Evolutionary conservation across 1,139 yeast genomes (phyloP).

Genomic region (Kluyveromyces marxianus): DNA sequence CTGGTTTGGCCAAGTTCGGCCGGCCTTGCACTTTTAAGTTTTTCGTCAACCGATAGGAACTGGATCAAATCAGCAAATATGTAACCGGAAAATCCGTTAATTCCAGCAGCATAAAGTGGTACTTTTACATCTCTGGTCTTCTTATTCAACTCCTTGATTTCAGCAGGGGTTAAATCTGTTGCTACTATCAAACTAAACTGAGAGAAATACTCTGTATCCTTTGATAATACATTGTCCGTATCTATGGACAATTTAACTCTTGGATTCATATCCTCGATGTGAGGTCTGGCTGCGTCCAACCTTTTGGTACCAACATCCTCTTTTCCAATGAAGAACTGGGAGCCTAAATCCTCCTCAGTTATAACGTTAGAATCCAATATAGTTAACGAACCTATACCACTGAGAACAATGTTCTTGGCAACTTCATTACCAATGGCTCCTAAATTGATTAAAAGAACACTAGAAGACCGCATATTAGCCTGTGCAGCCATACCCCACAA

Average conservation of each 20-base stretch:
- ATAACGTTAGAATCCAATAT: conserved; percentile 55
- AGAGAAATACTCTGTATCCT: conserved; percentile 39
- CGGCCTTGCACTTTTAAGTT: conserved; percentile 36
- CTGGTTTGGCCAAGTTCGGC: conserved; percentile 40
- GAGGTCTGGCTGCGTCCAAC: conserved; percentile 45
- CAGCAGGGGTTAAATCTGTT: conserved; percentile 47
- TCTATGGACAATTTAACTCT: conserved; percentile 51
- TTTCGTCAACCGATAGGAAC: conserved; percentile 47
- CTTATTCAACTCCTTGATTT: conserved; percentile 41
- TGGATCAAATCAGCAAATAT: conserved; percentile 69
- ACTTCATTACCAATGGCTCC: conserved; percentile 75
- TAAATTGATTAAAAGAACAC: conserved; percentile 56
- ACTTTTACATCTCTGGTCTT: conserved; percentile 48
- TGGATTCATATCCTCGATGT: conserved; percentile 67
- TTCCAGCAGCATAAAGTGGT: conserved; percentile 62
- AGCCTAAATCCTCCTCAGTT: conserved; percentile 56
- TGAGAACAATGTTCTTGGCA: conserved; percentile 76
- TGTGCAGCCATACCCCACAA: conserved; percentile 97
- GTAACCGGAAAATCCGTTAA: conserved; percentile 79
- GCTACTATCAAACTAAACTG: conserved; percentile 68
- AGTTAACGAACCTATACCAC: conserved; percentile 78
- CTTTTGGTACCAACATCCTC: conserved; percentile 49
- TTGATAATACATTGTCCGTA: conserved; percentile 30
- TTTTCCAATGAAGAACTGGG: conserved; percentile 70
- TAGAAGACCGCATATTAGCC: conserved; percentile 65